Evolutionary conservation across 2,329 filamentous ascomycete genomes (phyloP).

Genomic region (Septoria linicola): DNA sequence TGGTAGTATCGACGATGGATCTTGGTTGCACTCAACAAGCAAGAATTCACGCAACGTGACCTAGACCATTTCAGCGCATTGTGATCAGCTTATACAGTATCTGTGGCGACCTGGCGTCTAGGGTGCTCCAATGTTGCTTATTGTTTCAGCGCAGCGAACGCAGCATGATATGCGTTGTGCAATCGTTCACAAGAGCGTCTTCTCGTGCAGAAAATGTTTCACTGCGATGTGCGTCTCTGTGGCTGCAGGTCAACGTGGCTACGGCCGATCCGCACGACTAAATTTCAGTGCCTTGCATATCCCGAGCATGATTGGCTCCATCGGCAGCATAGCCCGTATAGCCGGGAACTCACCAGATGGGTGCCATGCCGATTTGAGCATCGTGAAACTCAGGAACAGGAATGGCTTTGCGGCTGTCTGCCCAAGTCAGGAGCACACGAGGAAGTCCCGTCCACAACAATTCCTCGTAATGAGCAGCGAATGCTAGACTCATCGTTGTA

Average conservation of each 20-base stretch:
- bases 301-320: conserved; percentile 5
- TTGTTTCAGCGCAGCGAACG: too few relatives aligned
- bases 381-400: conserved; percentile 20
- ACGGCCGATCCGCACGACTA: conserved; percentile 15
- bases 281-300: conserved; percentile 23
- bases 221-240: conserved; percentile 6
- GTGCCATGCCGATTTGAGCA: conserved; percentile 12
- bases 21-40: conserved; percentile 13
- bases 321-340: background rate
- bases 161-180: too few relatives aligned
- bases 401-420: conserved; percentile 12
- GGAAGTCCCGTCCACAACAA: background rate
- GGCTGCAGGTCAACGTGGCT: conserved; percentile 21
- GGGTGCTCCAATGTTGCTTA: too few relatives aligned
- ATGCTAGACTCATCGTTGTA: background rate
- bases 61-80: conserved; percentile 8
- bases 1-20: conserved; percentile 13
- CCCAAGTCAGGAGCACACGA: conserved; percentile 3
- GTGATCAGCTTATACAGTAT: background rate
- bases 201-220: conserved; percentile 11
- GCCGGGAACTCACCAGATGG: conserved; percentile 5
- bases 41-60: conserved; percentile 6
- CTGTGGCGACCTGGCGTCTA: too few relatives aligned
- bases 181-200: background rate
- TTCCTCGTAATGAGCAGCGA: background rate